These are phyloP conservation scores for Kwoniella sp. DNA, from an alignment of 768 basidiomycete genomes.

Conservation along the genomic window DNA sequence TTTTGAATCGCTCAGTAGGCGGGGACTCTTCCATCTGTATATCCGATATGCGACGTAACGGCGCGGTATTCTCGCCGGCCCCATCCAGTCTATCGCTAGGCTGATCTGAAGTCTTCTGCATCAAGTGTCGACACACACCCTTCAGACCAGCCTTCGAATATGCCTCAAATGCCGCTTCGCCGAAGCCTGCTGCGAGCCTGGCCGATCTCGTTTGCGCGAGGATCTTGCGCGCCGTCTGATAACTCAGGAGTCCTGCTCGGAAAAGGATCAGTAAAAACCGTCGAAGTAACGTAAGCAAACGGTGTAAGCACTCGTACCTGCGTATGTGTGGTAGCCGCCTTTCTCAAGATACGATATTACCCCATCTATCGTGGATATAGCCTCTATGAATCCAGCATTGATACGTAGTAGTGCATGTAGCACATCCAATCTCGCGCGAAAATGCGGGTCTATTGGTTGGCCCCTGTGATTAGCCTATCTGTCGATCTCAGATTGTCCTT, in stretches of 20 bases:
- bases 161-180: constrained; percentile 9
- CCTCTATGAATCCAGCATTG: background rate
- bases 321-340: constrained; percentile 10
- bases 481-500: background rate
- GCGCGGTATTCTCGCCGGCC: background rate
- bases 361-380: constrained; percentile 15
- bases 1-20: background rate
- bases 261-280: background rate
- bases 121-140: constrained; percentile 14
- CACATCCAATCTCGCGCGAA: constrained; percentile 2
- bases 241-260: constrained; percentile 16
- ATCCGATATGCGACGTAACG: background rate
- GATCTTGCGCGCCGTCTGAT: constrained; percentile 5
- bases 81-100: background rate
- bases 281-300: too few species aligned
- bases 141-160: constrained; percentile 5
- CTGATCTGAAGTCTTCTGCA: background rate
- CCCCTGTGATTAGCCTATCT: background rate
- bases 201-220: background rate
- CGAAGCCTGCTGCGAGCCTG: constrained; percentile 12
- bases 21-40: background rate
- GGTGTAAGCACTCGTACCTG: constrained; percentile 15
- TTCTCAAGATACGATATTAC: constrained; percentile 12
- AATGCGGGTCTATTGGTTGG: background rate
- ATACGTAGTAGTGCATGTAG: background rate